These are phyloP conservation scores for Podospora sp. DNA, from an alignment of 495 filamentous ascomycete genomes.

Conservation along the genomic window DNA sequence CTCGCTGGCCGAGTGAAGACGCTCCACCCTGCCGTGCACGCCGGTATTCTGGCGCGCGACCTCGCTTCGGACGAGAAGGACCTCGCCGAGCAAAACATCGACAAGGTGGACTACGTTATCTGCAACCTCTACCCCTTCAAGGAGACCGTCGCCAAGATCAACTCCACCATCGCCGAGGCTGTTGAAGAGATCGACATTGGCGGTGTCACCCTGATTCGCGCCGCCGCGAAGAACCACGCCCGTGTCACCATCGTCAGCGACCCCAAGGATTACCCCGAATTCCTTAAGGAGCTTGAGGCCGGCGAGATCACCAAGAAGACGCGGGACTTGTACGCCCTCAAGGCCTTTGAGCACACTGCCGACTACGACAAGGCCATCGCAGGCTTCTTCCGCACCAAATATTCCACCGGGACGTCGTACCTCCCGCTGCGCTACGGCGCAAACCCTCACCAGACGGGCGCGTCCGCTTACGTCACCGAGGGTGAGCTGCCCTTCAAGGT, in stretches of 20 bases:
- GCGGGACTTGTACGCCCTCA: slow-evolving; percentile 86
- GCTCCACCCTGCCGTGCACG: slow-evolving; percentile 92
- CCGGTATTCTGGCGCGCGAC: slow-evolving; percentile 88
- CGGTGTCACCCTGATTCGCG: slow-evolving; percentile 92
- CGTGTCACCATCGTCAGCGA: slow-evolving; percentile 95
- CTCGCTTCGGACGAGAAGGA: slow-evolving; percentile 94
- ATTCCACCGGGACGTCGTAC: slow-evolving; percentile 84
- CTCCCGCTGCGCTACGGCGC: slow-evolving; percentile 87
- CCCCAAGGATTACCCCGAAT: slow-evolving; percentile 88
- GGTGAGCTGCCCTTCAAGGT: slow-evolving; percentile 91
- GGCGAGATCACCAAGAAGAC: slow-evolving; percentile 82
- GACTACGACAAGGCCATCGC: slow-evolving; percentile 95
- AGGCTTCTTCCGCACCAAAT: slow-evolving; percentile 96
- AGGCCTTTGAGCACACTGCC: slow-evolving; percentile 98
- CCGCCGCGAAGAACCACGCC: slow-evolving; percentile 95
- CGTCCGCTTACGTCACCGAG: slow-evolving; percentile 74
- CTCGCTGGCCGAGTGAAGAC: slow-evolving; percentile 95
- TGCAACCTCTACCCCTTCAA: slow-evolving; percentile 99
- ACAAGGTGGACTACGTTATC: slow-evolving; percentile 96
- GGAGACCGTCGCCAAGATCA: slow-evolving; percentile 93
- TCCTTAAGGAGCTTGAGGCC: slow-evolving; percentile 83
- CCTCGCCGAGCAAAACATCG: slow-evolving; percentile 92
- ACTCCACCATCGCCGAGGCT: slow-evolving; percentile 92
- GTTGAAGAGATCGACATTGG: slow-evolving; percentile 99
- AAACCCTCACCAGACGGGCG: slow-evolving; percentile 97